A percentile compares a stretch with the other conserved stretches of the same genome.
Conservation (phyloP, 176 grass and related monocot genomes). For the Luzula sylvatica region DNA sequence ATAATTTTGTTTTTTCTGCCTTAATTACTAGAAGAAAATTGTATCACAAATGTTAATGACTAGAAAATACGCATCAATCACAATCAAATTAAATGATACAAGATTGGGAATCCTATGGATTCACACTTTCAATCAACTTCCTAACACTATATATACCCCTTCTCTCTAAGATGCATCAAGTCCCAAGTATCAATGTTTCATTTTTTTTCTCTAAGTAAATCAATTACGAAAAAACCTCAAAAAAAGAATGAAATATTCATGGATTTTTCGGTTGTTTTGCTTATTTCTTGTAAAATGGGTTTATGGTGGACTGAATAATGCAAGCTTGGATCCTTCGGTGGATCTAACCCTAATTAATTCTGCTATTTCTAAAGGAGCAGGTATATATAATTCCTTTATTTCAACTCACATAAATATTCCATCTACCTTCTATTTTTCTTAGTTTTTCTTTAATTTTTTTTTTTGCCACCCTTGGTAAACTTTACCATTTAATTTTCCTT, state of each 20-base stretch:
- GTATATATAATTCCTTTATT: background rate
- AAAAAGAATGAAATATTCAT: slow-evolving; percentile 5
- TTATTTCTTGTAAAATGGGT: background rate
- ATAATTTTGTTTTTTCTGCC: no score
- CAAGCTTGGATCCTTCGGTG: background rate
- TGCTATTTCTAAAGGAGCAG: slow-evolving; percentile 26
- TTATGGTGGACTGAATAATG: slow-evolving; percentile 9
- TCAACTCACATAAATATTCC: background rate
- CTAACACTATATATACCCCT: background rate
- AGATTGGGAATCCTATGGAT: background rate
- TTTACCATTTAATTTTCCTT: background rate
- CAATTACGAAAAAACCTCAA: background rate
- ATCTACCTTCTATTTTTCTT: background rate
- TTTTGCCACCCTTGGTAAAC: background rate
- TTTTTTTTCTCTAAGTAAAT: background rate
- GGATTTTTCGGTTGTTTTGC: slow-evolving; percentile 9
- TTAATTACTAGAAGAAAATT: no score
- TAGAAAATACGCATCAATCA: no score
- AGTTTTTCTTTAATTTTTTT: background rate
- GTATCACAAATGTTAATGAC: no score
- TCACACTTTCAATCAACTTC: background rate
- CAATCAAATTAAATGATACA: no score
- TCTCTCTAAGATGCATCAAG: background rate
- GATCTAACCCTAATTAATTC: slow-evolving; percentile 19
- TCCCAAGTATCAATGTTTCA: background rate